Percentiles rank a stretch among this genome's conserved stretches.
Conservation (phyloP, 2,329 filamentous ascomycete genomes). For the Ophiosphaerella korrae region DNA sequence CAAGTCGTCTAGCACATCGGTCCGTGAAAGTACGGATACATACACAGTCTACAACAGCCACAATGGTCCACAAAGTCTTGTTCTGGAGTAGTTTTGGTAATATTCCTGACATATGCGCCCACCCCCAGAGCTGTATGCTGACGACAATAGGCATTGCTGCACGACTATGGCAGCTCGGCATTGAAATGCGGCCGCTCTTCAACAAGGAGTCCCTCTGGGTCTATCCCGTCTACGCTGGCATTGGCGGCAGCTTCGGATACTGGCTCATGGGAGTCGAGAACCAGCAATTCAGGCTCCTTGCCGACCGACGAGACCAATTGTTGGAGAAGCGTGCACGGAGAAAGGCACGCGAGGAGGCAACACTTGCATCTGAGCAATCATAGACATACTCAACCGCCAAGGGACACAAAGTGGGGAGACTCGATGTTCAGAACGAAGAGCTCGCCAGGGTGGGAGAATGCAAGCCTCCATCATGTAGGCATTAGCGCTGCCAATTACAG, state of each 20-base stretch:
- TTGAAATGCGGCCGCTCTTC: constrained; percentile 97
- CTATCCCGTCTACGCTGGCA: constrained; percentile 85
- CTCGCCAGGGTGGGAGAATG: neutral
- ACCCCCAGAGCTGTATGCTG: constrained; percentile 22
- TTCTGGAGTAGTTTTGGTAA: constrained; percentile 94
- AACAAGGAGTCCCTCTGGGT: constrained; percentile 82
- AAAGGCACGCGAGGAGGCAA: constrained; percentile 64
- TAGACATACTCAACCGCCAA: constrained; percentile 3
- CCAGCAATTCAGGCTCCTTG: constrained; percentile 75
- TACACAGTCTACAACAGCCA: constrained; percentile 18
- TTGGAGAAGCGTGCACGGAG: constrained; percentile 88
- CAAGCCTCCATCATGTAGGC: constrained; percentile 2
- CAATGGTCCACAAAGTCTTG: constrained; percentile 65
- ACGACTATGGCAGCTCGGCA: constrained; percentile 94
- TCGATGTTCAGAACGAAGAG: neutral
- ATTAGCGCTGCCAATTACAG: neutral
- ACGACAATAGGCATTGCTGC: constrained; percentile 76
- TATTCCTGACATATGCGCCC: constrained; percentile 40
- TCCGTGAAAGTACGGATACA: constrained; percentile 8
- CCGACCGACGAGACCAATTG: constrained; percentile 77
- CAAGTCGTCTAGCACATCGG: constrained; percentile 20
- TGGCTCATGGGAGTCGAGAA: constrained; percentile 92
- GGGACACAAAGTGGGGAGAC: neutral
- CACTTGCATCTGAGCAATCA: constrained; percentile 25
- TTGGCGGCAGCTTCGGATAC: constrained; percentile 93